Percentiles rank a stretch among this genome's conserved stretches.
Evolutionary conservation across 352 stramenopile genomes (phyloP).

Genomic region (Globisporangium heterothallicum): DNA sequence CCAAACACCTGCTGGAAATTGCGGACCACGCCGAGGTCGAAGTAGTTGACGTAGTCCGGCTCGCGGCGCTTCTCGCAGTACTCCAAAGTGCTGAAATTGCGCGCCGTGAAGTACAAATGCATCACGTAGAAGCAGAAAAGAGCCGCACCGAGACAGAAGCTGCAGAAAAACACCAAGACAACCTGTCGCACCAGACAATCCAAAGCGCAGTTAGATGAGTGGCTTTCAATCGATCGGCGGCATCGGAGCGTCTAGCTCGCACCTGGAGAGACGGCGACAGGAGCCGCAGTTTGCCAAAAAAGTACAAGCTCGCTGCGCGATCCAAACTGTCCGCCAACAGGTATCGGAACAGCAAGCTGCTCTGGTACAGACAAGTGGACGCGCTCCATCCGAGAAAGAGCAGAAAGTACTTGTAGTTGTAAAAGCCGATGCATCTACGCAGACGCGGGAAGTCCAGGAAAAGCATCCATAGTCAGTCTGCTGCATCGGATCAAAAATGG

Average conservation of each 20-base stretch:
- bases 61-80: conserved; percentile 83
- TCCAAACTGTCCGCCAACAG: conserved; percentile 50
- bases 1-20: conserved; percentile 82
- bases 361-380: conserved; percentile 60
- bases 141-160: conserved; percentile 55
- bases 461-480: neutral
- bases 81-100: conserved; percentile 83
- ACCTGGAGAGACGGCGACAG: conserved; percentile 62
- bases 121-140: conserved; percentile 72
- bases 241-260: neutral
- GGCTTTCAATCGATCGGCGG: no score
- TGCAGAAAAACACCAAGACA: conserved; percentile 65
- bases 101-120: conserved; percentile 62
- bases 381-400: conserved; percentile 79
- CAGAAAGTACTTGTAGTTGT: conserved; percentile 90
- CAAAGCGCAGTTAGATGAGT: neutral
- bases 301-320: conserved; percentile 42
- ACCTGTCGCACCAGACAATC: conserved; percentile 23
- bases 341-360: conserved; percentile 61
- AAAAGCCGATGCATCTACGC: conserved; percentile 76
- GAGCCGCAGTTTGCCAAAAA: conserved; percentile 47
- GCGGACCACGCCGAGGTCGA: conserved; percentile 56
- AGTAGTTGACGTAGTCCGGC: conserved; percentile 78
- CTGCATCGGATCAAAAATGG: neutral
- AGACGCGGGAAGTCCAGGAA: neutral